Percentiles rank a stretch among this genome's conserved stretches.
Conservation (phyloP, 495 filamentous ascomycete genomes). For the Mytilinidion resinicola region DNA sequence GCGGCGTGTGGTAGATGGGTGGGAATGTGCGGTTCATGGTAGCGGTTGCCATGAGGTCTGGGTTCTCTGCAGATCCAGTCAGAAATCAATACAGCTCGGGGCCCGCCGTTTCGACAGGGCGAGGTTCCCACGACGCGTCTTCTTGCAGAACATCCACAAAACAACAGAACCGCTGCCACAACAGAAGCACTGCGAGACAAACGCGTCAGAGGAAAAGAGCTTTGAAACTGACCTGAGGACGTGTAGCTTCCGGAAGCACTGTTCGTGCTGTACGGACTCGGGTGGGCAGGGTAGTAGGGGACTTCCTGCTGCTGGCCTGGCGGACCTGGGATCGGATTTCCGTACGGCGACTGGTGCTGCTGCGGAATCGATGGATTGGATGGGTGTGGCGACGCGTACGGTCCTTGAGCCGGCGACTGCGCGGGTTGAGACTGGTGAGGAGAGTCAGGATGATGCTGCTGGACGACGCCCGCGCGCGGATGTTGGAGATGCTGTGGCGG, state of each 20-base stretch:
- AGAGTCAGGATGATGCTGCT: constrained; percentile 37
- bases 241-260: constrained; percentile 38
- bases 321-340: constrained; percentile 30
- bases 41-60: constrained; percentile 91
- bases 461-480: constrained; percentile 30
- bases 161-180: too few relatives aligned
- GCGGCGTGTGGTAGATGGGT: constrained; percentile 91
- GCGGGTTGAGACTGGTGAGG: constrained; percentile 33
- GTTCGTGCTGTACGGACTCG: constrained; percentile 39
- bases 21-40: constrained; percentile 84
- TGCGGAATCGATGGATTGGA: constrained; percentile 31
- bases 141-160: too few relatives aligned
- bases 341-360: constrained; percentile 40
- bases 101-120: too few relatives aligned
- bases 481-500: constrained; percentile 38
- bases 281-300: constrained; percentile 37
- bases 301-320: constrained; percentile 33
- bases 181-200: too few relatives aligned
- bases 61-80: constrained; percentile 52
- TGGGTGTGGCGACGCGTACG: constrained; percentile 38
- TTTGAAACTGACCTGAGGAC: constrained; percentile 33
- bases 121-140: too few relatives aligned
- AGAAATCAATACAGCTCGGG: neutral
- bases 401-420: constrained; percentile 32
- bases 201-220: too few relatives aligned